phyloP scores from a whole-genome alignment of 768 basidiomycete genomes.

The Psilocybe tampanensis region DNA sequence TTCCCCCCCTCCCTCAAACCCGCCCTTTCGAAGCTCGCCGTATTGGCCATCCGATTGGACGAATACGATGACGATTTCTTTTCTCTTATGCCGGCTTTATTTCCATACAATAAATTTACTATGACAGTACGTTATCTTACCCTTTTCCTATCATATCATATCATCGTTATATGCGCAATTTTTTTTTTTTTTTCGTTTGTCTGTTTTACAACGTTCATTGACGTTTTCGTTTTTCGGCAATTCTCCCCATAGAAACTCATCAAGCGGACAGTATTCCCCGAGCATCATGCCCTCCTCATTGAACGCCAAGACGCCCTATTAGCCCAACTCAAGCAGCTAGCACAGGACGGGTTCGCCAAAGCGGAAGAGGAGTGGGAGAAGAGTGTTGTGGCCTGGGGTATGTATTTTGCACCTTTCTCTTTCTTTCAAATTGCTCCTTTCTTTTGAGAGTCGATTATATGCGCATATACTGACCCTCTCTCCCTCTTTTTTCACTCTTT shows the following conservation, averaged over 20 bases:
- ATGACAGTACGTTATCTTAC: slow-evolving; percentile 66
- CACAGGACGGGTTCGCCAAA: slow-evolving; percentile 65
- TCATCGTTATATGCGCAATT: background rate
- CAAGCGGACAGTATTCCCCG: slow-evolving; percentile 82
- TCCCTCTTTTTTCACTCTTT: background rate
- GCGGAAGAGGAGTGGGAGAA: slow-evolving; percentile 81
- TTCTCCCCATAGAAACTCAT: slow-evolving; percentile 89
- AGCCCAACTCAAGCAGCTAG: slow-evolving; percentile 58
- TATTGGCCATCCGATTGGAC: slow-evolving; percentile 79
- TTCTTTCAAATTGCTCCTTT: background rate
- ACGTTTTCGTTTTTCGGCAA: too few relatives aligned
- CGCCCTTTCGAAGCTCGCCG: slow-evolving; percentile 65
- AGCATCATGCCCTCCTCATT: slow-evolving; percentile 67
- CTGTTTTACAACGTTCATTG: too few relatives aligned
- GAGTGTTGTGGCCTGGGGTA: slow-evolving; percentile 70
- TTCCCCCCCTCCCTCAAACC: slow-evolving; percentile 87
- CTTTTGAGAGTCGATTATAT: background rate
- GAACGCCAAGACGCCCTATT: slow-evolving; percentile 73
- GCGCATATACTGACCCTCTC: slow-evolving; percentile 1
- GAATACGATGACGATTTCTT: slow-evolving; percentile 95
- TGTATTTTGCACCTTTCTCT: slow-evolving; percentile 17
- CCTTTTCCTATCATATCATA: background rate
- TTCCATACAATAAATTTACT: slow-evolving; percentile 95
- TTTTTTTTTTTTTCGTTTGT: background rate
- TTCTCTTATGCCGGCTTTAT: slow-evolving; percentile 80